Conservation (phyloP, 768 basidiomycete species). For the Leucosporidium yakuticum region DNA sequence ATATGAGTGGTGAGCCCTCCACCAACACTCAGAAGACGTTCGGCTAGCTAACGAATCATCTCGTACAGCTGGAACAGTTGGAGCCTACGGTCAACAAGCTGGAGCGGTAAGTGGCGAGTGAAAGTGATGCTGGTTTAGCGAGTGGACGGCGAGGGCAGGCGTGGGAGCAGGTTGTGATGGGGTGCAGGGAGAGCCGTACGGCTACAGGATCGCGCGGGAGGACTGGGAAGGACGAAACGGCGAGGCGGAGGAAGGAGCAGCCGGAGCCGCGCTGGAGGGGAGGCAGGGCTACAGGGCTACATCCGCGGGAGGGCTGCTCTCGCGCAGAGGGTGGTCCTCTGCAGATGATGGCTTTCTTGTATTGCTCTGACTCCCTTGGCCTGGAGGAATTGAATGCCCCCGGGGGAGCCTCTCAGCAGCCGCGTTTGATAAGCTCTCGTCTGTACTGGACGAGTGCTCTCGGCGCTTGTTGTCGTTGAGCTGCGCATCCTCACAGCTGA, state of each 20-base stretch:
- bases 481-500: too few relatives aligned
- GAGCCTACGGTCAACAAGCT: neutral
- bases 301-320: neutral
- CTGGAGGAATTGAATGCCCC: too few relatives aligned
- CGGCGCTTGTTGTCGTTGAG: too few relatives aligned
- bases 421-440: too few relatives aligned
- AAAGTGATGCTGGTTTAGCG: neutral
- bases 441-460: too few relatives aligned
- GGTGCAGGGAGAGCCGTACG: too few relatives aligned
- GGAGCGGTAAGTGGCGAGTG: neutral
- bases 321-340: too few relatives aligned
- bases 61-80: slow-evolving; percentile 9
- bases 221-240: neutral
- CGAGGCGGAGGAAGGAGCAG: neutral
- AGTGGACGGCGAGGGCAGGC: neutral
- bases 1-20: slow-evolving; percentile 47
- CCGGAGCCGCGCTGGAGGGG: neutral
- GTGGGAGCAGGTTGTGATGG: neutral
- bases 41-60: slow-evolving; percentile 1
- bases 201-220: neutral
- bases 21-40: slow-evolving; percentile 24
- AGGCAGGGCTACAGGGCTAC: neutral
- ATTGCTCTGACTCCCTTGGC: too few relatives aligned
- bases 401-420: too few relatives aligned
- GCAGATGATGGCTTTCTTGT: too few relatives aligned